Evolutionary conservation across 768 basidiomycete species (phyloP), one percentile per base, ranked within the genome.

Genomic region (Mycena maculata): DNA sequence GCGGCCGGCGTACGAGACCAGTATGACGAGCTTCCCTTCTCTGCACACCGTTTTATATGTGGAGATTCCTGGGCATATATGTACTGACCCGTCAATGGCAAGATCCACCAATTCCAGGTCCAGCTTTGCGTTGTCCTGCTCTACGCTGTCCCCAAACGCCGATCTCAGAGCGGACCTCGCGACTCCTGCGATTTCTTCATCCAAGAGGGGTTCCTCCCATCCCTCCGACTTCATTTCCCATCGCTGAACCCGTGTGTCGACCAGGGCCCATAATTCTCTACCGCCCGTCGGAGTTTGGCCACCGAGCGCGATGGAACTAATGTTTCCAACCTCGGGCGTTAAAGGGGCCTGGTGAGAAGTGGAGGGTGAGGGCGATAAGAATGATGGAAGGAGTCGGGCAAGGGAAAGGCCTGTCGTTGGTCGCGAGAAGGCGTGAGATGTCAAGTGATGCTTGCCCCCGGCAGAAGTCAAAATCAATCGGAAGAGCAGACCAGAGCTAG

Each of bases 71-170:
- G 45, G 56, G 64, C 18, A 38, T 18, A 60, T 65, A 28, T 6
- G 49, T 47, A 67, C 83, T 58, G 63, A 90, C 91, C 81, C 81
- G 59, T 89, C 87, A 20, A 91, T 75, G 8, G 86, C 86, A 36
- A 93, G 70, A 80, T 94, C 93, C 49, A 93, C 79, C 42, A 94
- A 77, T 73, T 95, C 93, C 4, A 95, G 78, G 70, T 93, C 92
- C 44, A 92, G 78, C 62, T 84, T 82, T 9, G 81, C 76, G 68
- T 86, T 81, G 33, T 84, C 79, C 12, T 72, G 60, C 27, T 82
- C 81, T 12, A 80, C 78, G 23, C 68, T 72, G 1, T 77, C 74
- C 54, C 76, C 77, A 60, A 86, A 82, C 0, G 79, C 79, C 36
- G 80, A 77, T 42, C 84, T 76, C 23, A 93, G 76, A 22, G 85